Base-by-base conservation (phyloP, 2,329 filamentous ascomycete genomes). In the Phaeosphaeria sp. region DNA sequence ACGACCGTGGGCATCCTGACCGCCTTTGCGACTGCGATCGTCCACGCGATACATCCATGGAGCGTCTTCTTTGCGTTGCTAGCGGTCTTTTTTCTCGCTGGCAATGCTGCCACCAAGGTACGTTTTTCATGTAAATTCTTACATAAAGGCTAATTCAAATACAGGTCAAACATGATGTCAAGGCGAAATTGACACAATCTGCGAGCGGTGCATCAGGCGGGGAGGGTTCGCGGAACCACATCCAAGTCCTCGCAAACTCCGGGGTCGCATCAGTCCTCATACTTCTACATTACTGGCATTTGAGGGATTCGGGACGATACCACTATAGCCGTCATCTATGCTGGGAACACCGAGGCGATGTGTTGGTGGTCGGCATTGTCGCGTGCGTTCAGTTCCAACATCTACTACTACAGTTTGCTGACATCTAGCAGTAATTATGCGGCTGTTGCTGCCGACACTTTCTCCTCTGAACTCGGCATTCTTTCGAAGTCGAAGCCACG, bases 401-500 rank as follows among this genome's bases (percentile, higher is more conserved):
- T 21, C 6, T 49, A 48, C 25, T 30, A 6, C 47, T 11, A 49
- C 30, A 36, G 22, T 21, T 40, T 50, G 52, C 68, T 72, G 40
- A 73, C 77, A 89, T 18, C 78, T 79, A 36, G 74, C 45, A 88
- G 87, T 36, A 94, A 97, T 79, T 99, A 99, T 72, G 94, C 93
- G 24, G 91, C 92, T 49, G 93, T 96, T 9, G 88, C 92, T 20
- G 92, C 94, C 49, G 95, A 99, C 76, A 99, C 95, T 0, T 95
- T 97, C 75, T 93, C 91, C 56, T 97, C 93, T 11, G 95, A 99
- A 80, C 87, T 99, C 20, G 95, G 95, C 15, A 99, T 99, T 55
- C 83, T 99, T 13, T 90, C 93, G 6, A 86, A 84, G 57, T 84
- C 84, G 22, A 81, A 86, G 45, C 95, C 95, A 8, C 88, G 93